Evolutionary conservation across 148 eudicot species (phyloP).

Genomic region (Rhododendron vialii): DNA sequence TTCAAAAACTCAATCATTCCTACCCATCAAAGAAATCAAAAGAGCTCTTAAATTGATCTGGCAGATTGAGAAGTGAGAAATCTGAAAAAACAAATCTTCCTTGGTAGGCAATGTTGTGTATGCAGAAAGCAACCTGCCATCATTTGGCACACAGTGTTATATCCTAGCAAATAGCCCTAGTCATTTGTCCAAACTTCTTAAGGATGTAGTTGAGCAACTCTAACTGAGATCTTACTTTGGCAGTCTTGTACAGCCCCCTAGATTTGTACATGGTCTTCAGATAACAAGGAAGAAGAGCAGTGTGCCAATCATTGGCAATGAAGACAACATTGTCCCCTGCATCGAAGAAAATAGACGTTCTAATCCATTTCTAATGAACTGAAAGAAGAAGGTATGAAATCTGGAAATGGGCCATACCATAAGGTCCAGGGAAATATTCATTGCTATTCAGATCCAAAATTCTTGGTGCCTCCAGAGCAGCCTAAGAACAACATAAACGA

Average conservation of each 20-base stretch:
- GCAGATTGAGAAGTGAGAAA: slow-evolving; percentile 71
- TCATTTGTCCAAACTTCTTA: background rate
- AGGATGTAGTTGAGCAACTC: background rate
- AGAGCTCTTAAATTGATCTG: slow-evolving; percentile 62
- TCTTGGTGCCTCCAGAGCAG: slow-evolving; percentile 92
- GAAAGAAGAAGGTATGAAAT: background rate
- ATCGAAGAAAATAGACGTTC: background rate
- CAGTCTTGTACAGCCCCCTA: slow-evolving; percentile 57
- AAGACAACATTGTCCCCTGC: slow-evolving; percentile 92
- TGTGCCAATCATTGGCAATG: slow-evolving; percentile 96
- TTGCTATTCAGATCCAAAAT: slow-evolving; percentile 64
- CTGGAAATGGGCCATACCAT: slow-evolving; percentile 45
- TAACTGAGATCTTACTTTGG: slow-evolving; percentile 45
- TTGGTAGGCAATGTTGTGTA: slow-evolving; percentile 98
- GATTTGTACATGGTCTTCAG: slow-evolving; percentile 71
- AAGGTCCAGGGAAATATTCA: slow-evolving; percentile 77
- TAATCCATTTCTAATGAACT: background rate
- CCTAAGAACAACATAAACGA: slow-evolving; percentile 37
- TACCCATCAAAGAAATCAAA: slow-evolving; percentile 96
- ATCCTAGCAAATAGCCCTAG: background rate
- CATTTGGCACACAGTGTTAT: background rate
- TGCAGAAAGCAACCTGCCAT: slow-evolving; percentile 84
- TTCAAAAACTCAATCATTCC: slow-evolving; percentile 4
- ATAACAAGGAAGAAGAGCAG: slow-evolving; percentile 89
- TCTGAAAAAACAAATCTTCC: slow-evolving; percentile 79